phyloP scores from a whole-genome alignment of 352 stramenopile species.

The Globisporangium orthogonon region DNA sequence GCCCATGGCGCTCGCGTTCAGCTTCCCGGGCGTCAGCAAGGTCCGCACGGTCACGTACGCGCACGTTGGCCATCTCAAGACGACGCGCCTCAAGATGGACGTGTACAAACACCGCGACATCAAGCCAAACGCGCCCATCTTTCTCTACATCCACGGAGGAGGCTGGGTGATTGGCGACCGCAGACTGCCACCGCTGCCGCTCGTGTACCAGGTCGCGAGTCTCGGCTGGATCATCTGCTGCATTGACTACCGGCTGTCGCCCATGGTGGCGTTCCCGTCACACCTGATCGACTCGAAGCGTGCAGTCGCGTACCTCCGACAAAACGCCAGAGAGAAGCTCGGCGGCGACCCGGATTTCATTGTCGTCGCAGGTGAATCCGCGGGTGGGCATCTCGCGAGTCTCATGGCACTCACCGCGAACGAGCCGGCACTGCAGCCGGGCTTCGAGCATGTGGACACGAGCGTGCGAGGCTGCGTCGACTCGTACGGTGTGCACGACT shows the following conservation, averaged over 20 bases:
- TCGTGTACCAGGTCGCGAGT: constrained; percentile 56
- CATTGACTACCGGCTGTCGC: constrained; percentile 72
- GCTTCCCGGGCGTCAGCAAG: constrained; percentile 45
- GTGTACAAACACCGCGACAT: constrained; percentile 57
- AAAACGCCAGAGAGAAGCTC: constrained; percentile 32
- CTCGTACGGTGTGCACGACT: constrained; percentile 71
- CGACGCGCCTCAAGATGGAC: constrained; percentile 60
- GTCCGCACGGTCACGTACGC: constrained; percentile 53
- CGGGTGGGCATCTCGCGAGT: constrained; percentile 60
- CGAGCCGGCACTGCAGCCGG: constrained; percentile 63
- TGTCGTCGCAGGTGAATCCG: constrained; percentile 63
- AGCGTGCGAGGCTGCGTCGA: constrained; percentile 67
- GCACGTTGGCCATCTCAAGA: constrained; percentile 56
- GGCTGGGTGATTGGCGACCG: constrained; percentile 63
- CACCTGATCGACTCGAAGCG: constrained; percentile 70
- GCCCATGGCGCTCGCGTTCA: constrained; percentile 34
- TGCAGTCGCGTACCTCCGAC: constrained; percentile 58
- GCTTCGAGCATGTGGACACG: constrained; percentile 76
- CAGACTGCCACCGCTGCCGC: constrained; percentile 31
- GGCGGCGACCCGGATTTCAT: constrained; percentile 60
- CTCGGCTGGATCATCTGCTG: constrained; percentile 66
- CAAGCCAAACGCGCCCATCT: constrained; percentile 50
- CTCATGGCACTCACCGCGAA: constrained; percentile 56
- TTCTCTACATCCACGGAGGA: constrained; percentile 79
- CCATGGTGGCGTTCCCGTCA: constrained; percentile 56